Evolutionary conservation across 352 stramenopile genomes (phyloP), one percentile per base, ranked within the genome.

Genomic region (Pythium grandisporangium): DNA sequence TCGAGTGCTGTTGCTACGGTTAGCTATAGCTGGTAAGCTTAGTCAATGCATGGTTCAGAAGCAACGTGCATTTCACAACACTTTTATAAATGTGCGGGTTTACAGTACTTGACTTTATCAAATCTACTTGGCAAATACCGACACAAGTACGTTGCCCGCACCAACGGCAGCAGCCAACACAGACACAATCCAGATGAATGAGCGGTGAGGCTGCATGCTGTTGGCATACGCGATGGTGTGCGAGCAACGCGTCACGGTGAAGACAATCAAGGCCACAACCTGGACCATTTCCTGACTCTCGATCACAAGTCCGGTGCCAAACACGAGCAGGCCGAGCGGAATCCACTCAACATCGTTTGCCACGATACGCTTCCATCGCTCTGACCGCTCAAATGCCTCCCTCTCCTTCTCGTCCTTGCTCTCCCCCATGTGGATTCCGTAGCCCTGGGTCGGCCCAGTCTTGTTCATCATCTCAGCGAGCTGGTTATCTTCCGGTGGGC

Each of bases 341-440:
- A 86, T 71, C n/a, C 59, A 63, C 51, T 83, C 70, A 27, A 84
- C 48, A 48, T 84, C 70, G 51, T 82, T 84, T 29, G 46, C 45
- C 7, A 81, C 48, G 42, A 84, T 79, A 44, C 35, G 48, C 23
- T 58, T 49, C 58, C 58, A 67, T 17, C 58, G 53, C 40, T 58
- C 34, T 37, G 37, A 33, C 36, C 36, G 39, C 36, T 25, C 25
- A 3, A 24, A n/a, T 25, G 42, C 37, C 10, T 36, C 27, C 27
- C 26, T 14, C 21, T 37, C n/a, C 3, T 25, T 19, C 30, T 56
- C 53, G 34, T 61, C 53, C 20, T 42, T 21, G 14, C n/a, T n/a
- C n/a, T 60, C 51, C 7, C 10, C 20, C n/a, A 42, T n/a, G 23
- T 47, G 33, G 36, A 50, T 30, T 23, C 43, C 43, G 25, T 43